A percentile compares a stretch with the other conserved stretches of the same genome.
Conservation (phyloP, 768 basidiomycete species). For the Clathrus columnatus region DNA sequence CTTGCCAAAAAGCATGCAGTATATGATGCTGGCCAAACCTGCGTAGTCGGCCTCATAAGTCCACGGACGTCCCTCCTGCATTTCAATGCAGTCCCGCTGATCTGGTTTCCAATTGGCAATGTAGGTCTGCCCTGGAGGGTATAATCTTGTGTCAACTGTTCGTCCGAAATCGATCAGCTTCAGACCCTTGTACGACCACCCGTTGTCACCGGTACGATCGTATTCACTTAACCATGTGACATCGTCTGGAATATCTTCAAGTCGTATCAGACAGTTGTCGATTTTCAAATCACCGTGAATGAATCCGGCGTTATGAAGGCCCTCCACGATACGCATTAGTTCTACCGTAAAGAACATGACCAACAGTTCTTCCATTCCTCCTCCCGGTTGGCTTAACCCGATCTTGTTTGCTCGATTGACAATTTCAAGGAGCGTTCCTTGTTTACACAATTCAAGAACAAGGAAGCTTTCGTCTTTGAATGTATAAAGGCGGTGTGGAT, state of each 20-base stretch:
- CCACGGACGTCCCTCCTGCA: constrained; percentile 78
- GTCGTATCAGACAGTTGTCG: constrained; percentile 93
- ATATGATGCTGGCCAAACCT: constrained; percentile 89
- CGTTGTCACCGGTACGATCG: constrained; percentile 65
- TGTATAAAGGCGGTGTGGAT: constrained; percentile 71
- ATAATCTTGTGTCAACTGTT: constrained; percentile 76
- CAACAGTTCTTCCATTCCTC: constrained; percentile 78
- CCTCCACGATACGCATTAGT: constrained; percentile 73
- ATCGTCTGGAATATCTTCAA: constrained; percentile 74
- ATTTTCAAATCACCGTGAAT: constrained; percentile 99
- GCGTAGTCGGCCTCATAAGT: constrained; percentile 94
- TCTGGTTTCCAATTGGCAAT: constrained; percentile 84
- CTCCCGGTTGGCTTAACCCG: constrained; percentile 72
- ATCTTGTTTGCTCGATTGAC: constrained; percentile 76
- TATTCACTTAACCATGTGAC: constrained; percentile 71
- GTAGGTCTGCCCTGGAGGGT: constrained; percentile 73
- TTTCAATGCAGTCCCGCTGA: constrained; percentile 86
- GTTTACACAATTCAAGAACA: constrained; percentile 77
- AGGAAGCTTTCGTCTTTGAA: constrained; percentile 88
- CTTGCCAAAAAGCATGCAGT: constrained; percentile 94
- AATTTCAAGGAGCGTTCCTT: constrained; percentile 86
- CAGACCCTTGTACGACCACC: constrained; percentile 84
- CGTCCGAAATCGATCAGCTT: constrained; percentile 97
- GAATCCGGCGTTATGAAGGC: constrained; percentile 72
- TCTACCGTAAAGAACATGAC: constrained; percentile 95